phyloP scores from a whole-genome alignment of 495 filamentous ascomycete genomes.

The Xylaria longipes region DNA sequence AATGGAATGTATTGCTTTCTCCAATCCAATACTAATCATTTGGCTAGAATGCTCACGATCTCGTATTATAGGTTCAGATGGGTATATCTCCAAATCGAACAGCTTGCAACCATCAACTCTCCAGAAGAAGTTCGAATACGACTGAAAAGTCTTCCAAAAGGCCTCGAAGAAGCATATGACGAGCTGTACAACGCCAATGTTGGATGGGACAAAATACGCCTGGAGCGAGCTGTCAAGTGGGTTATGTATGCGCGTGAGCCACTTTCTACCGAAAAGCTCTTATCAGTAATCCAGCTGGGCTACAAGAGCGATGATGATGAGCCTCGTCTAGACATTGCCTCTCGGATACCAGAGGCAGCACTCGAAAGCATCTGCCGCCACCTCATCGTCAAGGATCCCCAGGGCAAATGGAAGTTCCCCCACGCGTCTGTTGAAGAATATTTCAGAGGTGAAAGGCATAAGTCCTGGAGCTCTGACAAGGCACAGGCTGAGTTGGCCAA shows the following conservation, averaged over 20 bases:
- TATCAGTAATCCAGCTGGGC: neutral
- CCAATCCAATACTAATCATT: too few relatives aligned
- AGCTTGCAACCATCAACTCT: constrained; percentile 35
- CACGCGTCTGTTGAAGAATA: constrained; percentile 13
- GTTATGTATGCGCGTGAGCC: constrained; percentile 41
- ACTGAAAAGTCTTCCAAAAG: constrained; percentile 43
- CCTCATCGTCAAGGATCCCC: constrained; percentile 10
- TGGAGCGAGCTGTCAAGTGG: constrained; percentile 46
- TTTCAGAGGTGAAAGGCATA: neutral
- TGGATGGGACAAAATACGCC: constrained; percentile 34
- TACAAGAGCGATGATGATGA: neutral
- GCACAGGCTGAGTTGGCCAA: neutral
- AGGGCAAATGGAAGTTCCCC: neutral
- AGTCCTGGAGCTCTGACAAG: neutral
- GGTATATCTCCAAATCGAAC: constrained; percentile 47
- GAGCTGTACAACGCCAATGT: constrained; percentile 41
- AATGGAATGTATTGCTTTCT: constrained; percentile 30
- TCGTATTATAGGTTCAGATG: constrained; percentile 49
- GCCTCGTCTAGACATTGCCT: neutral
- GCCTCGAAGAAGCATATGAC: constrained; percentile 44
- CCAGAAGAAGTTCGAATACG: constrained; percentile 32
- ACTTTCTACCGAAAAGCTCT: constrained; percentile 17
- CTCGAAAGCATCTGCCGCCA: constrained; percentile 6
- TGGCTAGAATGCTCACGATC: too few relatives aligned
- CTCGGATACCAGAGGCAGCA: neutral